These are phyloP conservation scores for Capsicum chinense DNA, from an alignment of 257 asterid species.

Conservation along the genomic window DNA sequence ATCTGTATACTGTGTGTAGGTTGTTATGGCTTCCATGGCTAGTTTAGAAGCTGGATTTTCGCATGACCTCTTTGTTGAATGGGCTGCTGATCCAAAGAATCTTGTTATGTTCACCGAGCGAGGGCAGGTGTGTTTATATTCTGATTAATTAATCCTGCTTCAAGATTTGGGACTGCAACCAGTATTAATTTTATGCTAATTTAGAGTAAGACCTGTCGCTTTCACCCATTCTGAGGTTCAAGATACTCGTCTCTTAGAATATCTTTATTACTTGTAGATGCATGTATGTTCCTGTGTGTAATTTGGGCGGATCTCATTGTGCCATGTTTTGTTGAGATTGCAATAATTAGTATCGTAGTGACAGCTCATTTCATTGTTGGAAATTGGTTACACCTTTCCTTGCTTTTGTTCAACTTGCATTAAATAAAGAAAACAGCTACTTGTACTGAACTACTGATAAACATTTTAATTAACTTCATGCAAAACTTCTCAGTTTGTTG, in stretches of 20 bases:
- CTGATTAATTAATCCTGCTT: background rate
- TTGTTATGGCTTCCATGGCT: conserved; percentile 95
- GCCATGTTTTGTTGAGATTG: background rate
- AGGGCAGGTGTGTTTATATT: conserved; percentile 80
- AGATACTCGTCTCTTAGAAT: conserved; percentile 11
- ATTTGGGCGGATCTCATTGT: background rate
- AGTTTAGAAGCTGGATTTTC: conserved; percentile 97
- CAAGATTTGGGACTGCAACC: background rate
- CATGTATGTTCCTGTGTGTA: conserved; percentile 1
- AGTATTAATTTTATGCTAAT: conserved; percentile 4
- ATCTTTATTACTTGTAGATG: conserved; percentile 14
- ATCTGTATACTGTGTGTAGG: conserved; percentile 48
- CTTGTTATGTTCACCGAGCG: conserved; percentile 95
- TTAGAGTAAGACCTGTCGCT: background rate
- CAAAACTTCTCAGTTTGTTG: background rate
- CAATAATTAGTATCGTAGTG: background rate
- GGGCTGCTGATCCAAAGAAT: conserved; percentile 97
- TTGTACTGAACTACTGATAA: conserved; percentile 7
- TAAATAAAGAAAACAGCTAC: background rate
- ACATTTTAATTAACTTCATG: background rate
- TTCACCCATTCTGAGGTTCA: background rate
- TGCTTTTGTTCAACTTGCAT: conserved; percentile 21
- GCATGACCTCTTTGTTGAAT: conserved; percentile 93
- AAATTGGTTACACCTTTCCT: background rate
- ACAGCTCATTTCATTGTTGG: background rate